phyloP scores from a whole-genome alignment of 73 alveolate species.

The Stentor coeruleus region DNA sequence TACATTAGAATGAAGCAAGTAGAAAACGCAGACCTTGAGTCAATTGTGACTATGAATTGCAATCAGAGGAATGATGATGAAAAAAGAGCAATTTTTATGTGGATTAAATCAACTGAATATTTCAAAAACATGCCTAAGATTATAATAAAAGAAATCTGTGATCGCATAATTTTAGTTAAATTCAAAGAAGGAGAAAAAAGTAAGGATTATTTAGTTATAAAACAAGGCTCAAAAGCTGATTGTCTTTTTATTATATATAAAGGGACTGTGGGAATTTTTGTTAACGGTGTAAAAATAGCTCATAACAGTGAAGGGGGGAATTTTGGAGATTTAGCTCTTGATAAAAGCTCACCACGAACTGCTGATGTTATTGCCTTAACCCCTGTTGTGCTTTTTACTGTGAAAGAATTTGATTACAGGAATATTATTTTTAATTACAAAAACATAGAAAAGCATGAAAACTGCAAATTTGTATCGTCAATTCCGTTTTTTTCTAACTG shows the following conservation, averaged over 20 bases:
- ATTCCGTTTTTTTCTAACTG: not conserved
- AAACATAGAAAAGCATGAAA: not conserved
- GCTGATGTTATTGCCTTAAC: constrained; percentile 7
- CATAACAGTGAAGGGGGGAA: not conserved
- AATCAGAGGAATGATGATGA: not conserved
- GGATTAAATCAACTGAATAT: not conserved
- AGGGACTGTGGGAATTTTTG: constrained; percentile 7
- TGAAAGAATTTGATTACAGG: not conserved
- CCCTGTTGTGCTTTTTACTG: not conserved
- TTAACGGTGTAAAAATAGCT: not conserved
- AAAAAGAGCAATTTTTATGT: not conserved
- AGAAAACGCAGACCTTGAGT: not conserved
- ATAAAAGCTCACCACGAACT: not conserved
- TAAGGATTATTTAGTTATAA: not conserved
- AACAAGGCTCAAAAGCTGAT: constrained; percentile 1
- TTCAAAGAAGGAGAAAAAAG: not conserved
- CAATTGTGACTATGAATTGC: not conserved
- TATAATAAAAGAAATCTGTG: not conserved
- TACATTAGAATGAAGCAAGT: not conserved
- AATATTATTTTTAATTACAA: not conserved
- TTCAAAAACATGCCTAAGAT: not conserved
- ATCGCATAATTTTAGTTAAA: not conserved
- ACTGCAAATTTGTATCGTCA: not conserved
- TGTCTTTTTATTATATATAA: constrained; percentile 1
- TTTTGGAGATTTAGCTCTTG: constrained; percentile 1